Evolutionary conservation across 768 basidiomycete genomes (phyloP).

Genomic region (Termitomyces sp.): DNA sequence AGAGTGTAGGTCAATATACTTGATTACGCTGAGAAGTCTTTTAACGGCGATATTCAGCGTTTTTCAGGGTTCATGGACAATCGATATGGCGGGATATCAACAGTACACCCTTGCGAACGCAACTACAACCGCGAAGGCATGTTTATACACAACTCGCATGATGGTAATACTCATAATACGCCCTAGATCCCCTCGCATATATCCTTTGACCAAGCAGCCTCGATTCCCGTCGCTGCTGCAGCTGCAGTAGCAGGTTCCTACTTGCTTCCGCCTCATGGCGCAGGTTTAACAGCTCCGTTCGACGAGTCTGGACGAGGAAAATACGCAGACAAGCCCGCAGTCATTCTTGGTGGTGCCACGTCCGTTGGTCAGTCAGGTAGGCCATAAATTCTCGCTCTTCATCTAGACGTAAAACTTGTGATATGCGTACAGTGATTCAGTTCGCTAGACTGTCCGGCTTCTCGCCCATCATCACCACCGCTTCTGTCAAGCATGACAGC

Average conservation of each 20-base stretch:
- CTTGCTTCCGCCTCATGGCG: conserved; percentile 20
- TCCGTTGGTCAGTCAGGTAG: conserved; percentile 34
- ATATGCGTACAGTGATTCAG: not conserved
- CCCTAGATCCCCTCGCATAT: conserved; percentile 26
- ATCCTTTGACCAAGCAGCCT: conserved; percentile 32
- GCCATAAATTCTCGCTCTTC: not conserved
- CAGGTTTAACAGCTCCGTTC: conserved; percentile 27
- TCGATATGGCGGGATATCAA: conserved; percentile 19
- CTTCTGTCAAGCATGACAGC: conserved; percentile 2
- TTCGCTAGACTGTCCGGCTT: conserved; percentile 35
- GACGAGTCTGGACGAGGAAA: conserved; percentile 23
- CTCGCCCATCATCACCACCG: conserved; percentile 27
- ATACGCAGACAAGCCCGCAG: conserved; percentile 24
- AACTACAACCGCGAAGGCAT: conserved; percentile 13
- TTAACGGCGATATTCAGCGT: conserved; percentile 3
- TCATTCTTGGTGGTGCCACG: conserved; percentile 33
- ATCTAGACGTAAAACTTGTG: not conserved
- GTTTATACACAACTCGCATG: not conserved
- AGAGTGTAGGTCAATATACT: conserved; percentile 36
- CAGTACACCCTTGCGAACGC: conserved; percentile 21
- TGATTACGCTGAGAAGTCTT: not conserved
- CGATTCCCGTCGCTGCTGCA: conserved; percentile 25
- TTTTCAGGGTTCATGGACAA: conserved; percentile 11
- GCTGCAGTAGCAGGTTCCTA: conserved; percentile 29
- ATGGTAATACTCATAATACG: conserved; percentile 18